Evolutionary conservation across 371 early-diverging fungal species (phyloP).

Genomic region (Entomophthora muscae): DNA sequence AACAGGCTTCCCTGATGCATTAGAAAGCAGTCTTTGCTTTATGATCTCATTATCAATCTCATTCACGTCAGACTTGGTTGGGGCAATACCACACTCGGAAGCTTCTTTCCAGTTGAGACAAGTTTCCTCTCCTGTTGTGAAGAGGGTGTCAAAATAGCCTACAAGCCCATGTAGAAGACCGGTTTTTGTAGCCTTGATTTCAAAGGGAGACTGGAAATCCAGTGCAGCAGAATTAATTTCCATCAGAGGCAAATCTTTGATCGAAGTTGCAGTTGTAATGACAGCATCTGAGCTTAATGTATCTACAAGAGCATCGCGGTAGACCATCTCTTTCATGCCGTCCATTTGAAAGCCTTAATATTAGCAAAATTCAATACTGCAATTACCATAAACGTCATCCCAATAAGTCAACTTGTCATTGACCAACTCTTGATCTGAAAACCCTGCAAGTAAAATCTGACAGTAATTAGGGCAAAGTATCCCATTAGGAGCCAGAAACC

Average conservation of each 20-base stretch:
- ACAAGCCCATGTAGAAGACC: conserved; percentile 55
- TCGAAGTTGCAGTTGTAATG: conserved; percentile 26
- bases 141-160: conserved; percentile 72
- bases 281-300: conserved; percentile 46
- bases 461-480: conserved; percentile 63
- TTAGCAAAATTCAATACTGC: not conserved
- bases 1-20: conserved; percentile 16
- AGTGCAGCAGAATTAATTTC: conserved; percentile 27
- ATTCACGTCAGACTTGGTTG: conserved; percentile 13
- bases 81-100: conserved; percentile 15
- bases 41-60: conserved; percentile 14
- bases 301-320: conserved; percentile 37
- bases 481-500: conserved; percentile 48
- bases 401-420: conserved; percentile 61
- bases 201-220: conserved; percentile 36
- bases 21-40: not conserved
- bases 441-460: conserved; percentile 48
- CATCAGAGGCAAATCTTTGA: conserved; percentile 37
- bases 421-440: conserved; percentile 63
- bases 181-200: conserved; percentile 29
- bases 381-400: conserved; percentile 63
- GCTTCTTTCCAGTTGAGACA: conserved; percentile 19
- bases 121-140: conserved; percentile 41
- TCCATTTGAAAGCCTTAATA: conserved; percentile 52
- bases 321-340: conserved; percentile 46